Conservation (phyloP, 495 filamentous ascomycete genomes). For the Haplographium delicatum region DNA sequence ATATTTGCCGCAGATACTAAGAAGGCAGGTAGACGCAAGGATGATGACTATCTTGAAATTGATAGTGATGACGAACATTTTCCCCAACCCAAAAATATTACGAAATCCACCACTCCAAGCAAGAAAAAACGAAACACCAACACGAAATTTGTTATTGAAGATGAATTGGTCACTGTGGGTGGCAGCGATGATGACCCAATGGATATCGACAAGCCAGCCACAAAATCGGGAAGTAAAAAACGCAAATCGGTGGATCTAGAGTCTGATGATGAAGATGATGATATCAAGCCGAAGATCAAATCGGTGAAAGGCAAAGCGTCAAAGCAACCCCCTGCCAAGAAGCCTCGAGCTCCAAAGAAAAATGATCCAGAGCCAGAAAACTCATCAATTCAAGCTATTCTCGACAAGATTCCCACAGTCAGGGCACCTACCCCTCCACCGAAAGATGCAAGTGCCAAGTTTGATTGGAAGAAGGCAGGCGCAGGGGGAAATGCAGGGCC, state of each 20-base stretch:
- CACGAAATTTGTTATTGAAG: constrained; percentile 35
- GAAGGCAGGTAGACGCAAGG: constrained; percentile 51
- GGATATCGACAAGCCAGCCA: constrained; percentile 24
- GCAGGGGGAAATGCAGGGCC: constrained; percentile 51
- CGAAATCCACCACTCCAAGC: constrained; percentile 29
- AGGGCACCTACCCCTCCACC: constrained; percentile 76
- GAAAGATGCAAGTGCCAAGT: constrained; percentile 60
- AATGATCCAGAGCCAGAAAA: constrained; percentile 63
- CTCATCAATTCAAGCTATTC: constrained; percentile 68
- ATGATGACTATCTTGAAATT: constrained; percentile 63
- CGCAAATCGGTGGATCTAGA: constrained; percentile 37
- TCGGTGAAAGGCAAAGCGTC: constrained; percentile 40
- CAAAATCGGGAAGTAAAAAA: constrained; percentile 22
- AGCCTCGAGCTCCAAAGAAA: constrained; percentile 52
- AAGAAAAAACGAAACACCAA: constrained; percentile 41
- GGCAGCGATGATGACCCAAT: constrained; percentile 32
- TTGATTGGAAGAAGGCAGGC: constrained; percentile 55
- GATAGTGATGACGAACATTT: constrained; percentile 53
- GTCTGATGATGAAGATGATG: constrained; percentile 39
- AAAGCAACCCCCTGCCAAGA: constrained; percentile 60
- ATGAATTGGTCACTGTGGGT: constrained; percentile 15
- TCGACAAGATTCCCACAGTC: constrained; percentile 80
- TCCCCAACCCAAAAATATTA: constrained; percentile 39
- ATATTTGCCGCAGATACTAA: constrained; percentile 65
- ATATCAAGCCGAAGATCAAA: constrained; percentile 27